Conservation (phyloP, 2,329 filamentous ascomycete genomes). For the Penicillium sp. region DNA sequence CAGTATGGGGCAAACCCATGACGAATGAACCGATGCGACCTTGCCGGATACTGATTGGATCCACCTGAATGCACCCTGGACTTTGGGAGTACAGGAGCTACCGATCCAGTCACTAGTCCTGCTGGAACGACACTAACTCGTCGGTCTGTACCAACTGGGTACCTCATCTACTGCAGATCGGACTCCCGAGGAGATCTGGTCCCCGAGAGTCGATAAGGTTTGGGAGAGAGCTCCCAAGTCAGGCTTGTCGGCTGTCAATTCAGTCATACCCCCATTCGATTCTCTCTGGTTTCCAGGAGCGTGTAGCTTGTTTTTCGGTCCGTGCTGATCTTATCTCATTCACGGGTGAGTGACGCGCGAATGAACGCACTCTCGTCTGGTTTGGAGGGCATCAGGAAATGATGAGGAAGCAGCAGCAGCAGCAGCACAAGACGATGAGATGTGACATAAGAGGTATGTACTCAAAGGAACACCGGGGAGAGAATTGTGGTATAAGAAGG, state of each 20-base stretch:
- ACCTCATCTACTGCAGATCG: background rate
- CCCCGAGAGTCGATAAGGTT: background rate
- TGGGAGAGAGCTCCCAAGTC: background rate
- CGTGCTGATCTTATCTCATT: background rate
- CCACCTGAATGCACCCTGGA: background rate
- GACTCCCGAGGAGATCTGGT: background rate
- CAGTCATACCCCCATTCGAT: background rate
- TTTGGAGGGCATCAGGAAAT: too few relatives aligned
- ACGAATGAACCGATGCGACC: background rate
- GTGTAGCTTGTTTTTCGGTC: background rate
- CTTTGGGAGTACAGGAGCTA: too few relatives aligned
- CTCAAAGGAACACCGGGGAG: too few relatives aligned
- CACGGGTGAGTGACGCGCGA: background rate
- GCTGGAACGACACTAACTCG: too few relatives aligned
- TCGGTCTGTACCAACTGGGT: too few relatives aligned
- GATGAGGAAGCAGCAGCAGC: background rate
- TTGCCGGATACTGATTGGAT: background rate
- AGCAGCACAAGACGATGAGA: too few relatives aligned
- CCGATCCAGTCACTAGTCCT: too few relatives aligned
- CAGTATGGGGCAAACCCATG: background rate
- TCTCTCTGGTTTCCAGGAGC: background rate
- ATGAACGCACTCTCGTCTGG: background rate
- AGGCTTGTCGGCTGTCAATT: too few relatives aligned
- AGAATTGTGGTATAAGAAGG: background rate
- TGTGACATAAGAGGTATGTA: too few relatives aligned